Percentiles rank a stretch among this genome's conserved stretches.
phyloP scores from a whole-genome alignment of 2,329 filamentous ascomycete species.

The Colletotrichum destructivum region DNA sequence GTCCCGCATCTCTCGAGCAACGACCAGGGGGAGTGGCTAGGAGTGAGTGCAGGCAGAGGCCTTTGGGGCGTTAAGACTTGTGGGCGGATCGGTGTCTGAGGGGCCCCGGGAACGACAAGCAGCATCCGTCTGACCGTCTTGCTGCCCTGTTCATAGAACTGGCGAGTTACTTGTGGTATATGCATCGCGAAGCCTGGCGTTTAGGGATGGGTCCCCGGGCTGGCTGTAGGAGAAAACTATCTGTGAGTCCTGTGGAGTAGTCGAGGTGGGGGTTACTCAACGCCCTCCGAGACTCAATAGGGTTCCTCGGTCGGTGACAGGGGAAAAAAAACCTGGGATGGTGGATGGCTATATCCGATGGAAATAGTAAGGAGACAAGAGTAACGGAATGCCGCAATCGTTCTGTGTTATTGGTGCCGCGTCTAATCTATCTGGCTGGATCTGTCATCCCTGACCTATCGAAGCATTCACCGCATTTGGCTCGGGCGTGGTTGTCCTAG shows the following conservation, averaged over 20 bases:
- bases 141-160: conserved; percentile 40
- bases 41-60: conserved; percentile 84
- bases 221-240: conserved; percentile 16
- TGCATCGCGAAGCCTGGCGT: conserved; percentile 46
- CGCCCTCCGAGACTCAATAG: neutral
- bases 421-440: neutral
- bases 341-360: conserved; percentile 37
- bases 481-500: neutral
- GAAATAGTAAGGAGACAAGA: conserved; percentile 18
- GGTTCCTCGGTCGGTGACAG: conserved; percentile 13
- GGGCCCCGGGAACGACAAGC: conserved; percentile 22
- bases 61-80: conserved; percentile 79
- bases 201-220: conserved; percentile 34
- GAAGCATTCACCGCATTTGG: neutral
- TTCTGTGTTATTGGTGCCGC: conserved; percentile 8
- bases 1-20: conserved; percentile 78
- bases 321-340: conserved; percentile 35
- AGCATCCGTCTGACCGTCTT: conserved; percentile 24
- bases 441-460: neutral
- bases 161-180: conserved; percentile 40
- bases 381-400: conserved; percentile 28
- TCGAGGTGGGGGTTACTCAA: neutral
- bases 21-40: conserved; percentile 86
- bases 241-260: conserved; percentile 4
- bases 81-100: conserved; percentile 35